Conservation (phyloP, 768 basidiomycete genomes). For the Candolleomyces efflorescens region DNA sequence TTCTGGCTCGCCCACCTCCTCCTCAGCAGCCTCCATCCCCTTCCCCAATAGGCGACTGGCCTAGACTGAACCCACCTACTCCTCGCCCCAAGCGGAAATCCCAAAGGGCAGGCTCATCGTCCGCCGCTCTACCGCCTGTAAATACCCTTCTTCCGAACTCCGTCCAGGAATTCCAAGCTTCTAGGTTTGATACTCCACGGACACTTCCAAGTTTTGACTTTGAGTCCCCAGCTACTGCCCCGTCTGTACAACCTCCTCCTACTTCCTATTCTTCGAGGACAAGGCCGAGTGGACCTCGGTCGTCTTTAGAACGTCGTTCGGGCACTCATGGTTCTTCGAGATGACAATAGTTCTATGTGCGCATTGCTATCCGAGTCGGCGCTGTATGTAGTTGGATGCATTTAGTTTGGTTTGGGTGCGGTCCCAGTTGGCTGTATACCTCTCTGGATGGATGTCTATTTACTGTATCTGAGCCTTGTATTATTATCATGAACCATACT, state of each 20-base stretch:
- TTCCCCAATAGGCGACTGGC: conserved; percentile 53
- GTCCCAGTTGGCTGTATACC: too few species aligned
- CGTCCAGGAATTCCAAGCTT: not conserved
- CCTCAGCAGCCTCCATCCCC: conserved; percentile 23
- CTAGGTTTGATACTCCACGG: conserved; percentile 3
- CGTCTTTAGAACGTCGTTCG: conserved; percentile 23
- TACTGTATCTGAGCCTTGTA: not conserved
- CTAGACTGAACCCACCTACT: conserved; percentile 32
- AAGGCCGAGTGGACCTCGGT: conserved; percentile 35
- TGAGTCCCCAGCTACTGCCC: not conserved
- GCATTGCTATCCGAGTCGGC: too few species aligned
- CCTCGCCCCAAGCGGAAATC: conserved; percentile 22
- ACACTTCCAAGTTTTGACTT: not conserved
- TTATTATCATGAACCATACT: too few species aligned
- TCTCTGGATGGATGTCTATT: too few species aligned
- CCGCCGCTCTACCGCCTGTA: not conserved
- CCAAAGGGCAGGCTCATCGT: conserved; percentile 5
- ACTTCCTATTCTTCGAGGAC: conserved; percentile 15
- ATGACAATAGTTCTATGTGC: too few species aligned
- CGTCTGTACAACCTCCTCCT: conserved; percentile 3
- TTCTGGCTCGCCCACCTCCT: conserved; percentile 15
- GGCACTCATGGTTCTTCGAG: conserved; percentile 14
- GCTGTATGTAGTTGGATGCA: too few species aligned
- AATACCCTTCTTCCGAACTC: not conserved
- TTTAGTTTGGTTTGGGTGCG: too few species aligned